Evolutionary conservation across 108 stramenopile genomes (phyloP).

Genomic region (Cyclotella cryptica): DNA sequence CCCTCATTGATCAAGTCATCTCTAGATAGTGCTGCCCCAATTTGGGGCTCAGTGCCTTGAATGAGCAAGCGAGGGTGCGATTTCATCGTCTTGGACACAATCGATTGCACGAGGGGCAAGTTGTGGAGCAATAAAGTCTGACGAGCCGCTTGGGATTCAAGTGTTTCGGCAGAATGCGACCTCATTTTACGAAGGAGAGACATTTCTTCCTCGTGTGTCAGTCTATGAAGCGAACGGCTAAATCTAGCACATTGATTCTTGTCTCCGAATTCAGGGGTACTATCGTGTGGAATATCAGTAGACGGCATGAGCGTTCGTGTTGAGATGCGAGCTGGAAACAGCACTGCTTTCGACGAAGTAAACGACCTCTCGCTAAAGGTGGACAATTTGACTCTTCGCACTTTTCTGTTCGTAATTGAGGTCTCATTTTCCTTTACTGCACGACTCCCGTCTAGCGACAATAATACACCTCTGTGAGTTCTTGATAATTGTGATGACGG

Average conservation of each 20-base stretch:
- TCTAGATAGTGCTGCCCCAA: slow-evolving; percentile 52
- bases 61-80: slow-evolving; percentile 12
- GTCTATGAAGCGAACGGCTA: slow-evolving; percentile 6
- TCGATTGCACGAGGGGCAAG: slow-evolving; percentile 74
- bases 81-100: slow-evolving; percentile 62
- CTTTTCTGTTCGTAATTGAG: background rate
- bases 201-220: slow-evolving; percentile 59
- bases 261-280: too few relatives aligned
- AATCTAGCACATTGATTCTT: background rate
- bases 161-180: slow-evolving; percentile 50
- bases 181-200: slow-evolving; percentile 57
- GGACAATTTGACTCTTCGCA: background rate
- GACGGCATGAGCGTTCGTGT: background rate
- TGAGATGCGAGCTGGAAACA: background rate
- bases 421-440: background rate
- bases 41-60: slow-evolving; percentile 1
- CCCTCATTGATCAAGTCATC: slow-evolving; percentile 95
- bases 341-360: background rate
- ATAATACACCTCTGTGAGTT: background rate
- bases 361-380: background rate
- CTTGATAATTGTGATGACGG: slow-evolving; percentile 1
- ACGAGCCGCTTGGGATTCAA: slow-evolving; percentile 60
- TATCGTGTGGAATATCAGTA: too few relatives aligned
- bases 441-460: background rate
- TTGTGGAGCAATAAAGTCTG: slow-evolving; percentile 70